Base-by-base conservation (phyloP, 1,284 basidiomycete genomes). In the Ganoderma lingzhi region DNA sequence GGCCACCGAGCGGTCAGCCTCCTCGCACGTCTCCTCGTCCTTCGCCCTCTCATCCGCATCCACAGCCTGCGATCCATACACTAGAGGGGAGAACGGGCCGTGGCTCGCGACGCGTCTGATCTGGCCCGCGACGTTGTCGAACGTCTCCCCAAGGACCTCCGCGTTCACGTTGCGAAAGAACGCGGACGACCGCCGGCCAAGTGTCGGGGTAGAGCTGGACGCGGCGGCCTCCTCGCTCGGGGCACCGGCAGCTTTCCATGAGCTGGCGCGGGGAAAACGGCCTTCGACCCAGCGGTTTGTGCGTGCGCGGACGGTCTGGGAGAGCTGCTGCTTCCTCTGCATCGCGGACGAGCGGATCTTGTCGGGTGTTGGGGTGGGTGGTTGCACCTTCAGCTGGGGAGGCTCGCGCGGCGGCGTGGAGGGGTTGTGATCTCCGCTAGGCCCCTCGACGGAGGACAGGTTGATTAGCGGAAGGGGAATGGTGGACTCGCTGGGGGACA, bases 231-330 rank as follows among this genome's bases (percentile, higher is more conserved):
- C 41, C 59, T 41, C 59, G 17, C 35, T 8, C 32, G 35, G 35
- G 9, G 56, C 35, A 42, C 61, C 45, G 39, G 35, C 8, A 35
- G 3, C 8, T 30, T 70, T 59, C 39, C 19, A 17, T 53, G 68
- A 30, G 45, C 59, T 63, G 65, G 80, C 79, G 15, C 23, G 41
- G 61, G 63, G 64, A 70, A 87, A 86, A 61, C 87, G 81, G 41
- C 85, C 83, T 72, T 87, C 85, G 32, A 84, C 83, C 88, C 88
- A 90, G 42, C 84, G 83, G 69, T 79, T 79, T 53, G 88, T 87
- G 42, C 89, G 82, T 48, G 84, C 81, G 51, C 84, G 82, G 14
- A 90, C 79, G 6, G 87, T 88, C 72, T 88, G 83, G 12, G 88
- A 85, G 77, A 90, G 85, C 51, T 83, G 82, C 19, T 81, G 77